Evolutionary conservation across 306 rosid species (phyloP).

Genomic region (Fragaria vesca): DNA sequence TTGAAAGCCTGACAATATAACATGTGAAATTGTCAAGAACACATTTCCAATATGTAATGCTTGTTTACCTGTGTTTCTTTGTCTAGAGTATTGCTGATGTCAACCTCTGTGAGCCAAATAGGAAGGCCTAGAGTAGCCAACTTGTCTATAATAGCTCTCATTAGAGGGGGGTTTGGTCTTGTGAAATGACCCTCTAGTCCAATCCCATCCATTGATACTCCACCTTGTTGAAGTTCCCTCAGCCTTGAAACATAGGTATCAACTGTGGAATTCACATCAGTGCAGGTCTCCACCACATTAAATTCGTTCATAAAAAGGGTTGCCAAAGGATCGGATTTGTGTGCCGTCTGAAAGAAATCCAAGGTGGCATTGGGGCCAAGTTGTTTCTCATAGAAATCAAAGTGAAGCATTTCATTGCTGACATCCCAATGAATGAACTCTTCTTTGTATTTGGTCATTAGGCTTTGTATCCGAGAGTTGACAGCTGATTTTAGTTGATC

Average conservation of each 20-base stretch:
- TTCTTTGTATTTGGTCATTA: constrained; percentile 65
- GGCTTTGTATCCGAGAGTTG: constrained; percentile 53
- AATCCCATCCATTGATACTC: constrained; percentile 81
- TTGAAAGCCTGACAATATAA: not conserved
- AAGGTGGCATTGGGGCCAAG: constrained; percentile 72
- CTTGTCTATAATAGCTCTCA: constrained; percentile 80
- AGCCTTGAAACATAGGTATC: constrained; percentile 58
- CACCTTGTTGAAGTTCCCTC: constrained; percentile 47
- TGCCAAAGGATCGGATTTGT: constrained; percentile 67
- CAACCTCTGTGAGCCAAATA: constrained; percentile 92
- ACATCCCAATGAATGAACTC: constrained; percentile 94
- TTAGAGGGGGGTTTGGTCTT: constrained; percentile 67
- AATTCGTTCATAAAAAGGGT: constrained; percentile 84
- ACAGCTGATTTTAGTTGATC: constrained; percentile 55
- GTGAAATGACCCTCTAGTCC: constrained; percentile 86
- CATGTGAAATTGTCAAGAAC: not conserved
- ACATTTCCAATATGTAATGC: not conserved
- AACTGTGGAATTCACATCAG: constrained; percentile 70
- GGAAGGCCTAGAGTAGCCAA: constrained; percentile 81
- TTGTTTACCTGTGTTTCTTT: constrained; percentile 55
- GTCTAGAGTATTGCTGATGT: constrained; percentile 62
- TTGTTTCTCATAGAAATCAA: constrained; percentile 76
- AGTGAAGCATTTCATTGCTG: constrained; percentile 96
- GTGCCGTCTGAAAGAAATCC: constrained; percentile 67
- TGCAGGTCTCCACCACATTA: constrained; percentile 90